Evolutionary conservation across 306 rosid species (phyloP), one percentile per base, ranked within the genome.

Genomic region (Fagus crenata): DNA sequence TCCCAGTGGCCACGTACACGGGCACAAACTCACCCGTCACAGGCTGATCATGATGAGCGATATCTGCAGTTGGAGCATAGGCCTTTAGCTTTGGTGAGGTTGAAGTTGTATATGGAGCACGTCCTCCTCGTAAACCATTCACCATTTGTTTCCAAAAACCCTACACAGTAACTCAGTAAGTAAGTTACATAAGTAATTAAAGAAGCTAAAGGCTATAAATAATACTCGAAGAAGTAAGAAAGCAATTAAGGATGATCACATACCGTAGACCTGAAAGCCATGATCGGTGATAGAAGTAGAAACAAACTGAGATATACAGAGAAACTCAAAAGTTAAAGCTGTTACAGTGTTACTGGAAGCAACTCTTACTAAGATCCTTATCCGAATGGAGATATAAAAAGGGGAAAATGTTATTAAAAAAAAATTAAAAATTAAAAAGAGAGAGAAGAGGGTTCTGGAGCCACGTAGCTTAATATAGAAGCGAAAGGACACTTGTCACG

Each of bases 1-100:
- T 73, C 69, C 98, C 96, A 5, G 89, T 6, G 18, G 93, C 93
- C 63, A 94, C 93, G 40, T 78, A 90, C 2, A 94, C 80, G 0
- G 97, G 87, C 61, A 90, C 90, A 15, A 77, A 88, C 51, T 90
- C 95, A n/a, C 85, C 82, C 77, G 49, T 85, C 2, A 54, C 11
- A 0, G 71, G 31, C 72, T 81, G 84, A 40, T 79, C 72, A 39
- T n/a, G 64, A 14, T 84, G 69, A 0, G 79, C 72, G 28, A 71
- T 82, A 40, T 88, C 91, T 2, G 85, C 78, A 0, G 84, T 5
- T 13, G 91, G 83, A 12, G 89, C 64, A 73, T 86, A 82, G 0
- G 92, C 79, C 49, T 89, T 89, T 81, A 78, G 77, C 73, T 85
- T 87, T 1, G 93, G 84, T 1, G 73, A 17, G 3, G 92, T 89